Evolutionary conservation across 1,284 basidiomycete genomes (phyloP).

Genomic region (Sparassis latifolia): DNA sequence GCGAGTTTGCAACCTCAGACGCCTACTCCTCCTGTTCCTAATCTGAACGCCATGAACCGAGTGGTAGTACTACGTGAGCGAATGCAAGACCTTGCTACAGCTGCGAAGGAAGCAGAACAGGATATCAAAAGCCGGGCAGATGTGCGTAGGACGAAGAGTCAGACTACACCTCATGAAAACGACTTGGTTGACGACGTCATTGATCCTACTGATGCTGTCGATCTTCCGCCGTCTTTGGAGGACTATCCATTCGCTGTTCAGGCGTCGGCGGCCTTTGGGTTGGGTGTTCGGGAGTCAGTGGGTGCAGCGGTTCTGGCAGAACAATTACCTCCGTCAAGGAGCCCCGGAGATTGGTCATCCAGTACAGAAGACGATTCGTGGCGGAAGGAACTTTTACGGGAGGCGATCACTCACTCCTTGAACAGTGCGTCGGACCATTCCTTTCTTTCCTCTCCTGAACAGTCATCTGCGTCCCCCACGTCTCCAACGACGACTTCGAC

Average conservation of each 20-base stretch:
- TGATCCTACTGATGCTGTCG: conserved; percentile 76
- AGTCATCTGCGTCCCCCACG: conserved; percentile 14
- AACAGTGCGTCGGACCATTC: conserved; percentile 41
- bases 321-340: conserved; percentile 55
- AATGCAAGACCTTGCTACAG: conserved; percentile 58
- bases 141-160: conserved; percentile 26
- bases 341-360: conserved; percentile 50
- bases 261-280: conserved; percentile 58
- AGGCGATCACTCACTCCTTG: conserved; percentile 70
- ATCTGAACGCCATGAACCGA: conserved; percentile 35
- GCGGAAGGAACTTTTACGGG: conserved; percentile 63
- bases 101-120: conserved; percentile 66
- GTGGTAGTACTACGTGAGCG: conserved; percentile 78
- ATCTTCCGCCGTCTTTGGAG: conserved; percentile 58
- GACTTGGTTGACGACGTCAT: conserved; percentile 47
- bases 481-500: conserved; percentile 10
- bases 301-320: conserved; percentile 69
- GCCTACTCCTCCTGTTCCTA: conserved; percentile 19
- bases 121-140: conserved; percentile 50
- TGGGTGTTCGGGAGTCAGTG: conserved; percentile 64
- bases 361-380: conserved; percentile 54
- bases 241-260: conserved; percentile 69
- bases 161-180: conserved; percentile 21
- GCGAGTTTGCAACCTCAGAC: conserved; percentile 34
- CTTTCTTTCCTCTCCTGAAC: conserved; percentile 19